These are phyloP conservation scores for Tremella fuciformis DNA, from an alignment of 768 basidiomycete genomes.

Conservation along the genomic window DNA sequence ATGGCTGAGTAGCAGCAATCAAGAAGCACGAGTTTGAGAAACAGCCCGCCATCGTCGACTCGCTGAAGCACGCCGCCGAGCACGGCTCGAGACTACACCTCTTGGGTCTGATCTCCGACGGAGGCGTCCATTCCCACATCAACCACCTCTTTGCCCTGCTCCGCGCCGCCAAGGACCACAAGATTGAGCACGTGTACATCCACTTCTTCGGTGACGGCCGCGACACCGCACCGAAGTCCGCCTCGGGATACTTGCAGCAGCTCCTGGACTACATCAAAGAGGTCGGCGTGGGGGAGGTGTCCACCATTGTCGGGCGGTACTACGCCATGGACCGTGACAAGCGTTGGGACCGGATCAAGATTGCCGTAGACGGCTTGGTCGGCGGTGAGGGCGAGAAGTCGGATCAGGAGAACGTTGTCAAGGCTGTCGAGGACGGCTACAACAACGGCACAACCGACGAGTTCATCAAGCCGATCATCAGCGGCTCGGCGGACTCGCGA, in stretches of 20 bases:
- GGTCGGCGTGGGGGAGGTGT: constrained; percentile 65
- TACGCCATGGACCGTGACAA: constrained; percentile 98
- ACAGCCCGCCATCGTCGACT: constrained; percentile 67
- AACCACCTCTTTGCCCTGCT: constrained; percentile 83
- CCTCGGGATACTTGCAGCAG: constrained; percentile 71
- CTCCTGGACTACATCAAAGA: constrained; percentile 76
- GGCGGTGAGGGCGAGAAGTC: constrained; percentile 63
- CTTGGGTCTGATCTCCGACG: constrained; percentile 89
- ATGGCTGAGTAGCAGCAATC: constrained; percentile 57
- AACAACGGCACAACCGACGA: constrained; percentile 85
- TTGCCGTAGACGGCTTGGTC: constrained; percentile 80
- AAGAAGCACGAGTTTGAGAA: constrained; percentile 84
- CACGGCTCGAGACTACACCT: constrained; percentile 80
- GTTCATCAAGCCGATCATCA: constrained; percentile 91
- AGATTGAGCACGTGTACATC: constrained; percentile 79
- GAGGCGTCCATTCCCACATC: constrained; percentile 96
- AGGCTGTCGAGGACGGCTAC: constrained; percentile 70
- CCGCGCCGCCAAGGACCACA: constrained; percentile 80
- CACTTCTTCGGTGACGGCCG: constrained; percentile 95
- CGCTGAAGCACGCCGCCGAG: constrained; percentile 73
- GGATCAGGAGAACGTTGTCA: constrained; percentile 61
- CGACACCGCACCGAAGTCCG: constrained; percentile 84
- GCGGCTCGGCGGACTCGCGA: constrained; percentile 71
- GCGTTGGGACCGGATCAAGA: constrained; percentile 90
- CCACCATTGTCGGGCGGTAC: constrained; percentile 84